Base-by-base conservation (phyloP, 2,329 filamentous ascomycete genomes). In the Pestalotiopsis sp. region DNA sequence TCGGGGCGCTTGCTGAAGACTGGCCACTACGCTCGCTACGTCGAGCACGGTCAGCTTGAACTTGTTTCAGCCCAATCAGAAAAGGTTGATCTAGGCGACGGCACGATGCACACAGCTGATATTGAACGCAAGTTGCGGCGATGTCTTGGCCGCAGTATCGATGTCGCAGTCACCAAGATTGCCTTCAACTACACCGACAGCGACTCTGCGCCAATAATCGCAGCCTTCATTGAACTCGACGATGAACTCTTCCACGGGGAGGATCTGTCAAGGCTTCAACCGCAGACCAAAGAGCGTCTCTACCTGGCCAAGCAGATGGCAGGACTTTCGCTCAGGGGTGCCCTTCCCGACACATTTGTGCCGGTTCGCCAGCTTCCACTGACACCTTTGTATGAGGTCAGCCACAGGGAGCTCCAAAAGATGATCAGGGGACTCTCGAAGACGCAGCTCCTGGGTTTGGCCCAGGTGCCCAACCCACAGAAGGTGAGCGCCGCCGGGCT, bases 221-320 rank as follows among this genome's bases (percentile, higher is more conserved):
- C 82, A 2, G 85, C 84, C 0, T 88, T 87, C 68, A 69, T 87
- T 20, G 85, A 87, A 70, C 76, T 87, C 7, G 83, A 83, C 3
- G 80, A 83, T 3, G 74, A 76, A 3, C 72, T 80, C 2, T 79
- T 79, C 64, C 77, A 79, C 4, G 81, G 77, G 1, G 75, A 83
- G 45, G 79, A 79, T 13, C 77, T 86, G 3, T 69, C 76, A 0
- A 77, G 77, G 2, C 76, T 86, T 6, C 81, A 78, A 45, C 69
- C 76, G 1, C 72, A 76, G n/a, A 83, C 83, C 11, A 81, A 78
- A 60, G 82, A 86, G 69, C 80, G 80, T 31, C 76, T 84, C 0
- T 82, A 81, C 20, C 77, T 83, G 17, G 81, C 80, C 0, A 83
- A 82, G 71, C 81, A 82, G 69, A 80, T 83, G 55, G 81, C 84